Base-by-base conservation (phyloP, 2,329 filamentous ascomycete genomes). In the Cladosporium phlei region DNA sequence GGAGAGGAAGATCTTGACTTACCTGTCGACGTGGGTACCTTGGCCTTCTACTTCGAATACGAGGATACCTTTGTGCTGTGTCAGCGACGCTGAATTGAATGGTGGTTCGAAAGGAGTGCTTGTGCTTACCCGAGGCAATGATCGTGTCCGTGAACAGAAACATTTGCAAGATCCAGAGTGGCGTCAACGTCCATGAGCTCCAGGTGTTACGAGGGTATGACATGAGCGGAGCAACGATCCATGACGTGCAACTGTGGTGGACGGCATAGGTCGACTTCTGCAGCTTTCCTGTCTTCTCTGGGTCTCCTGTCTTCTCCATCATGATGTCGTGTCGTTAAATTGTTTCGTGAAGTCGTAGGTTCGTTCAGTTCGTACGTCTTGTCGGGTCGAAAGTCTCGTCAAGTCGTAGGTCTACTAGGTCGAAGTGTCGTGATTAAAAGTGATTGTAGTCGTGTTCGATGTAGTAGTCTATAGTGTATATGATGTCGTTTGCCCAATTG, bases 1-100 rank as follows among this genome's bases (percentile, higher is more conserved):
- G 8, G 8, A 30, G 17, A 21, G 3, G 16, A 20, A 9, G 11
- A 19, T 16, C 8, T 21, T 20, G 20, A 28, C 42, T 37, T 37
- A 45, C 42, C 19, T 17, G 24, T 45, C 32, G 17, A 35, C 24
- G 7, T 20, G 11, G 19, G 21, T 45, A 2, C 42, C 42, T 19
- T 45, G 42, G 5, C 42, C 42, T 30, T 45, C 42, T 6, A 45
- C 42, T n/a, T 45, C 42, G 22, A 45, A 45, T 17, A 27, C 21
- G 22, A 45, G 22, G 9, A 45, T 45, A 12, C 24, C 42, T 17
- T 37, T 45, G 1, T n/a, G n/a, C n/a, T n/a, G n/a, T n/a, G n/a
- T n/a, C n/a, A n/a, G n/a, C n/a, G n/a, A n/a, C n/a, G n/a, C n/a
- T n/a, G n/a, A n/a, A n/a, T n/a, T n/a, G n/a, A n/a, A n/a, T n/a